phyloP scores from a whole-genome alignment of 345 rosid species.

The Lenwebbia sp. region DNA sequence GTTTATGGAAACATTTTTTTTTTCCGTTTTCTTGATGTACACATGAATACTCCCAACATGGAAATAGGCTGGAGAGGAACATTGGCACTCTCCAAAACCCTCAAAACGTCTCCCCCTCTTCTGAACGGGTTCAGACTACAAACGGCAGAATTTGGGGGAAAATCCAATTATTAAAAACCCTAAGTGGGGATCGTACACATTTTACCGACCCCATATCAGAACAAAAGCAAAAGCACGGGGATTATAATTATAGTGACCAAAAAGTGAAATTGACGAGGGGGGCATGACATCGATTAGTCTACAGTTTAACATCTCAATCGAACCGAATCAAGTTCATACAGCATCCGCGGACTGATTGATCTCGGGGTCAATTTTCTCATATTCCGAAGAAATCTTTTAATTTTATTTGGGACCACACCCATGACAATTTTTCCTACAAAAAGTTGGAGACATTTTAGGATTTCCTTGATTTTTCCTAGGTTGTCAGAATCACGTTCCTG shows the following conservation, averaged over 20 bases:
- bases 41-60: not conserved
- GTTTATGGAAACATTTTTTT: no score
- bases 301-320: not conserved
- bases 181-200: not conserved
- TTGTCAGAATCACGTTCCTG: not conserved
- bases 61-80: not conserved
- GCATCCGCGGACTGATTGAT: not conserved
- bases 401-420: not conserved
- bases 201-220: no score
- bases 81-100: not conserved
- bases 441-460: not conserved
- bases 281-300: not conserved
- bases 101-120: not conserved
- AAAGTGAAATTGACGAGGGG: not conserved
- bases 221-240: no score
- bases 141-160: not conserved
- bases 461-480: not conserved
- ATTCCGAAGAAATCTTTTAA: not conserved
- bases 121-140: not conserved
- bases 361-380: slow-evolving; percentile 6
- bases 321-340: not conserved
- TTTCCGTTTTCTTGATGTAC: not conserved
- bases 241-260: not conserved
- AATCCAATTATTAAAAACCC: not conserved
- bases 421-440: not conserved